Base-by-base conservation (phyloP, 163 green algal species). In the Chloroidium sp. region DNA sequence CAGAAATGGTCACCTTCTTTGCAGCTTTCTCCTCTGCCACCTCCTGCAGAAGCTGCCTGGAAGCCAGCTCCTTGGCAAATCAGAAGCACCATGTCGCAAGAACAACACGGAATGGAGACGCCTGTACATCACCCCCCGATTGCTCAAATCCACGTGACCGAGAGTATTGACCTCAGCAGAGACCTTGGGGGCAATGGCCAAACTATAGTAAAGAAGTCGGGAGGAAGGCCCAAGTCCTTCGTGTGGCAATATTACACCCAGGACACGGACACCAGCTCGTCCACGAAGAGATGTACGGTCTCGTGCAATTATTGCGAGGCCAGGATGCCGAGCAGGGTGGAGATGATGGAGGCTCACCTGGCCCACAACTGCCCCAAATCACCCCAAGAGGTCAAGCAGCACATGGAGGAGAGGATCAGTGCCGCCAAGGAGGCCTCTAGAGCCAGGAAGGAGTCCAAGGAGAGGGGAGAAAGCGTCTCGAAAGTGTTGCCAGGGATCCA, bases 1-100 rank as follows among this genome's bases (percentile, higher is more conserved):
- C 36, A 36, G 36, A 36, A 36, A 36, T 36, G 36, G 36, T 36
- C 36, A 72, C 84, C 75, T 86, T 85, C 62, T 87, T 88, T 36
- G 79, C 67, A 14, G 80, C 36, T 36, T 36, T 36, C 61, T 84
- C 74, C 75, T 80, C 61, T 61, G 77, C 75, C 67, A 80, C 67
- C 80, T 84, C 80, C 14, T 6, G 75, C 59, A 80, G 80, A 59
- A 80, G 76, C 1, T 59, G 36, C 59, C 67, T 14, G 14, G 80
- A 72, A 13, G 76, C 75, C 14, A 61, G 59, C 59, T 36, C 36
- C 36, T 36, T 36, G 36, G 36, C 36, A 36, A 36, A 36, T 36
- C 36, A 36, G 36, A 36, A 36, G 36, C 36, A 36, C 36, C 36
- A 36, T 36, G 36, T 36, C 36, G 36, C 36, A 36, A 36, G 36